A percentile compares a stretch with the other conserved stretches of the same genome.
phyloP scores from a whole-genome alignment of 257 asterid genomes.

The Datura wrightii region DNA sequence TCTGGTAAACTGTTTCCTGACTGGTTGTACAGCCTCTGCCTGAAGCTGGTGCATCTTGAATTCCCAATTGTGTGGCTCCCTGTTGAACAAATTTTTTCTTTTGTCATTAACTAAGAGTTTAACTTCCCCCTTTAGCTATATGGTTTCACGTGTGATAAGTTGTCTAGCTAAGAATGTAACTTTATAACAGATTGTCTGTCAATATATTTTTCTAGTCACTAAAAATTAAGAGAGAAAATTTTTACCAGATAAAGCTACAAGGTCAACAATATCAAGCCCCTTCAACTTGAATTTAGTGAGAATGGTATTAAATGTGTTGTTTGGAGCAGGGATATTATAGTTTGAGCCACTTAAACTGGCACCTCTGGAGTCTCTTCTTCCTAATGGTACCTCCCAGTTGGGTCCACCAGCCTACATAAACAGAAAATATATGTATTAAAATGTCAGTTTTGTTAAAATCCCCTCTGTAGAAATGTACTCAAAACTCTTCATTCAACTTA shows the following conservation, averaged over 20 bases:
- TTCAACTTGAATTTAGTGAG: slow-evolving; percentile 78
- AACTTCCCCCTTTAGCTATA: neutral
- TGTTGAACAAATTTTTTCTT: slow-evolving; percentile 30
- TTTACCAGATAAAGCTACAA: slow-evolving; percentile 84
- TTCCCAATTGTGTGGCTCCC: slow-evolving; percentile 94
- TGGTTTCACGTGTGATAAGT: neutral
- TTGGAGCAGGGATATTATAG: slow-evolving; percentile 90
- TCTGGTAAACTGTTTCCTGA: slow-evolving; percentile 74
- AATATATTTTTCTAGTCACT: neutral
- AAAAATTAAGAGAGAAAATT: neutral
- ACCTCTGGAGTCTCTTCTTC: slow-evolving; percentile 79
- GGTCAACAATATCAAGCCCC: slow-evolving; percentile 80
- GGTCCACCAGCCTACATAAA: slow-evolving; percentile 73
- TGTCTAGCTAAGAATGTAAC: neutral
- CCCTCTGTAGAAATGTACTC: neutral
- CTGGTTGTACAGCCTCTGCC: slow-evolving; percentile 87
- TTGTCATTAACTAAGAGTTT: neutral
- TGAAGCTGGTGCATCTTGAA: slow-evolving; percentile 78
- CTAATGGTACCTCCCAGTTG: slow-evolving; percentile 80
- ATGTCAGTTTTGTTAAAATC: neutral
- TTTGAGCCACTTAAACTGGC: slow-evolving; percentile 93
- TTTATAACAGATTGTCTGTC: neutral
- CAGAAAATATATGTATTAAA: neutral
- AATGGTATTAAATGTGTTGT: slow-evolving; percentile 85
- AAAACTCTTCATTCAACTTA: slow-evolving; percentile 34